A percentile compares a stretch with the other conserved stretches of the same genome.
phyloP scores from a whole-genome alignment of 2,329 filamentous ascomycete species.

The Cadophora sp. region DNA sequence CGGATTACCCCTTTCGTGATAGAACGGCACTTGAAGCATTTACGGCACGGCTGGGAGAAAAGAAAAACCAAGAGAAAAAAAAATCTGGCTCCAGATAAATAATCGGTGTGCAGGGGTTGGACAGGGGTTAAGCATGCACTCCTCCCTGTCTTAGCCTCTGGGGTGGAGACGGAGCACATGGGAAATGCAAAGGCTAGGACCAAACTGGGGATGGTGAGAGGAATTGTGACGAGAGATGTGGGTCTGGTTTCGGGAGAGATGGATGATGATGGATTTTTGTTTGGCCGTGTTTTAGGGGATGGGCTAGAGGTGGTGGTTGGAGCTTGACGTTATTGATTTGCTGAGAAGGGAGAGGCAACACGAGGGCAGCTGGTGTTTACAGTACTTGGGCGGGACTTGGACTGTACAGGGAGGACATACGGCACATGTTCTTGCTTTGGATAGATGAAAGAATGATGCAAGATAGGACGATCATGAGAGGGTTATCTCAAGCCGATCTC shows the following conservation, averaged over 20 bases:
- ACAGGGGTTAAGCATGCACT: background rate
- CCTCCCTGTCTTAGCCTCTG: background rate
- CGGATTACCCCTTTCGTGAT: background rate
- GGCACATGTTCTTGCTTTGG: background rate
- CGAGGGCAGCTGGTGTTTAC: background rate
- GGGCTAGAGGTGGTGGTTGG: background rate
- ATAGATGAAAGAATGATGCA: slow-evolving; percentile 4
- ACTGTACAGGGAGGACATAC: background rate
- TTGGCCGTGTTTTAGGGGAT: background rate
- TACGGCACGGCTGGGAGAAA: slow-evolving; percentile 8
- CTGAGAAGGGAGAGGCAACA: slow-evolving; percentile 4
- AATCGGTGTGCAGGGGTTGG: slow-evolving; percentile 9
- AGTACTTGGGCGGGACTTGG: background rate
- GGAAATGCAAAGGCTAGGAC: background rate
- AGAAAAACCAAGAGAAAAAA: background rate
- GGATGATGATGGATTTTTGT: background rate
- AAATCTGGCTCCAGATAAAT: background rate
- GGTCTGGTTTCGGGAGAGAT: slow-evolving; percentile 13
- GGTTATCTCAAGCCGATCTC: too few species aligned
- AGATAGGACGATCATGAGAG: background rate
- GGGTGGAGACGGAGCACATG: slow-evolving; percentile 3
- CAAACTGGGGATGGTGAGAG: background rate
- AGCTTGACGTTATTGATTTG: slow-evolving; percentile 10
- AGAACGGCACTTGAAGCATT: slow-evolving; percentile 13
- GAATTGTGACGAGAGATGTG: slow-evolving; percentile 4